phyloP scores from a whole-genome alignment of 2,329 filamentous ascomycete species.

The Shiraia bambusicola region DNA sequence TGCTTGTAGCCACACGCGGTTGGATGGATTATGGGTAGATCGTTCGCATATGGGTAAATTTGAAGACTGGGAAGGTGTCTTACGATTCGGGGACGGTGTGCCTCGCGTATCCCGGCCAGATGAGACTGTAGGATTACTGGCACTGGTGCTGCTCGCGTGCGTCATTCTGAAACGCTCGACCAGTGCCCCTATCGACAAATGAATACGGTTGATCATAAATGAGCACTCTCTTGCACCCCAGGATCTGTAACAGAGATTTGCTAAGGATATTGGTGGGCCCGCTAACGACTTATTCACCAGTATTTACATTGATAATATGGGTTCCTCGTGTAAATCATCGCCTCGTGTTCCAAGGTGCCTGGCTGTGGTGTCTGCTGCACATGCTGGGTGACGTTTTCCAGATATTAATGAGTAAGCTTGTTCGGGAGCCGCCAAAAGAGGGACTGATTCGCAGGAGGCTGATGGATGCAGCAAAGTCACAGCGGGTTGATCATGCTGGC shows the following conservation, averaged over 20 bases:
- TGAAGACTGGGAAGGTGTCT: neutral
- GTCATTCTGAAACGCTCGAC: slow-evolving; percentile 11
- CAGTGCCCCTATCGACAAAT: slow-evolving; percentile 1
- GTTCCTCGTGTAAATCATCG: too few species aligned
- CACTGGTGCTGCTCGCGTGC: slow-evolving; percentile 5
- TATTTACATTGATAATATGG: too few species aligned
- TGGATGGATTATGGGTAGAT: slow-evolving; percentile 16
- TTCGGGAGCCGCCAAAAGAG: too few species aligned
- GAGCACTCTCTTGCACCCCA: too few species aligned
- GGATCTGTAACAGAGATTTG: neutral
- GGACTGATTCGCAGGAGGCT: too few species aligned
- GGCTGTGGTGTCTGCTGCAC: too few species aligned
- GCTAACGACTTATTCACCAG: too few species aligned
- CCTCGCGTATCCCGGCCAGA: slow-evolving; percentile 5
- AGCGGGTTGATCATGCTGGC: too few species aligned
- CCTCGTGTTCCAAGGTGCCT: too few species aligned
- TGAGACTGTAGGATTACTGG: neutral
- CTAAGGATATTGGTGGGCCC: neutral
- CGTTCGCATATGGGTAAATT: slow-evolving; percentile 6
- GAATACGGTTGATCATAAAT: slow-evolving; percentile 1
- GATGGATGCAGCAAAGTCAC: too few species aligned
- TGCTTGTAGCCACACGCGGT: slow-evolving; percentile 18
- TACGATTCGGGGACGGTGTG: slow-evolving; percentile 3
- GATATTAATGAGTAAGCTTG: too few species aligned
- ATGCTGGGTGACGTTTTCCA: too few species aligned